Conservation (phyloP, 495 filamentous ascomycete genomes). For the Margaritispora aquatica region DNA sequence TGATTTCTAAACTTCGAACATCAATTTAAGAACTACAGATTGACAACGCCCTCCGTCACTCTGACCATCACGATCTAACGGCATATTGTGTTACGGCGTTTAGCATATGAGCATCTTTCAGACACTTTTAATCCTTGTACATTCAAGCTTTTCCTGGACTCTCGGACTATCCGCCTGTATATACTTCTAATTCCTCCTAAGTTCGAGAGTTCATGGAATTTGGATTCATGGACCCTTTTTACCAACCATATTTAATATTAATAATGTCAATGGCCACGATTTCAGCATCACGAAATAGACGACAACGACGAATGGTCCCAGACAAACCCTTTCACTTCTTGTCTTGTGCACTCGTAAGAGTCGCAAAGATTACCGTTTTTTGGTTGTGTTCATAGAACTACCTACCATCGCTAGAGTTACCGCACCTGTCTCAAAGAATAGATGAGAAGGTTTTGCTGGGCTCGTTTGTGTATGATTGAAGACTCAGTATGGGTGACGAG, state of each 20-base stretch:
- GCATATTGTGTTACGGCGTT: slow-evolving; percentile 24
- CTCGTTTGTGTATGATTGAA: slow-evolving; percentile 16
- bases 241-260: slow-evolving; percentile 10
- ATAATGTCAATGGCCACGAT: not conserved
- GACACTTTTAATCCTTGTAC: slow-evolving; percentile 8
- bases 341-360: not conserved
- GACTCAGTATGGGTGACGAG: not conserved
- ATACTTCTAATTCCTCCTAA: slow-evolving; percentile 7
- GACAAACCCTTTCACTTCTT: not conserved
- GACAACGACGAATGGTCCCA: not conserved
- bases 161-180: slow-evolving; percentile 18
- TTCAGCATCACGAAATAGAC: not conserved
- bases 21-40: not conserved
- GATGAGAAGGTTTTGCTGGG: slow-evolving; percentile 18
- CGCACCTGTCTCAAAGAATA: slow-evolving; percentile 15
- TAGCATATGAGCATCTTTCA: slow-evolving; percentile 23
- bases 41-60: slow-evolving; percentile 10
- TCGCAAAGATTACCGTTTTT: not conserved
- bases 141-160: not conserved
- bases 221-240: slow-evolving; percentile 2
- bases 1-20: slow-evolving; percentile 11
- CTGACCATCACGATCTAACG: slow-evolving; percentile 22
- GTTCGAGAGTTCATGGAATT: slow-evolving; percentile 10
- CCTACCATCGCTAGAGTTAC: slow-evolving; percentile 24
- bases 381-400: not conserved